phyloP scores from a whole-genome alignment of 2,329 filamentous ascomycete species.

The Colletotrichum liriopes region DNA sequence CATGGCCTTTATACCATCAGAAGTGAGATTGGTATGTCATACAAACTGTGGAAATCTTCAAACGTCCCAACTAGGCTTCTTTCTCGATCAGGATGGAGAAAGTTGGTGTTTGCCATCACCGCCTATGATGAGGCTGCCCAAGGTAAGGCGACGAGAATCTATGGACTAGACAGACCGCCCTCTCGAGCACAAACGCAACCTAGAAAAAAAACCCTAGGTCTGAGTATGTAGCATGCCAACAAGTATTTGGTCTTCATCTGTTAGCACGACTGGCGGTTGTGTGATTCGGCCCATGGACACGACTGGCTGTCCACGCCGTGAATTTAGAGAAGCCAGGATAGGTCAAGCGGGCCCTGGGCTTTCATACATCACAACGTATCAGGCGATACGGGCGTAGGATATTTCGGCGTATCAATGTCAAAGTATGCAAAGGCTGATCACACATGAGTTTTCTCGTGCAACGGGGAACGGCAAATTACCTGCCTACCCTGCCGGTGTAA shows the following conservation, averaged over 20 bases:
- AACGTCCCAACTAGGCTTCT: background rate
- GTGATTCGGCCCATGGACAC: background rate
- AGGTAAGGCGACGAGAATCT: background rate
- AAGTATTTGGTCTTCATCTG: background rate
- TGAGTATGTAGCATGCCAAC: background rate
- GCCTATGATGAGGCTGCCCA: background rate
- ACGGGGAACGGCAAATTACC: slow-evolving; percentile 26
- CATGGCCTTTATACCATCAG: background rate
- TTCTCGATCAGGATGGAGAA: background rate
- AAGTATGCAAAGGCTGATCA: slow-evolving; percentile 6
- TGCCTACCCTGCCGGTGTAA: background rate
- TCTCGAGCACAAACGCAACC: background rate
- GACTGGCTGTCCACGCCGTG: background rate
- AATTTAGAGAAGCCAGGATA: too few relatives aligned
- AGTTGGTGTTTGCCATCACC: too few relatives aligned
- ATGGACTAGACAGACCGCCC: background rate
- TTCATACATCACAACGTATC: background rate
- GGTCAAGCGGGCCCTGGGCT: too few relatives aligned
- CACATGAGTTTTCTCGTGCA: slow-evolving; percentile 18
- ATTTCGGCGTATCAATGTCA: background rate
- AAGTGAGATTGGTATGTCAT: background rate
- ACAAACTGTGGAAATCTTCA: background rate
- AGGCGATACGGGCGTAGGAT: background rate
- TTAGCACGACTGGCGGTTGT: background rate
- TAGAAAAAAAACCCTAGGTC: background rate